Evolutionary conservation across 2,329 filamentous ascomycete genomes (phyloP), one percentile per base, ranked within the genome.

Genomic region (Fusarium sp.): DNA sequence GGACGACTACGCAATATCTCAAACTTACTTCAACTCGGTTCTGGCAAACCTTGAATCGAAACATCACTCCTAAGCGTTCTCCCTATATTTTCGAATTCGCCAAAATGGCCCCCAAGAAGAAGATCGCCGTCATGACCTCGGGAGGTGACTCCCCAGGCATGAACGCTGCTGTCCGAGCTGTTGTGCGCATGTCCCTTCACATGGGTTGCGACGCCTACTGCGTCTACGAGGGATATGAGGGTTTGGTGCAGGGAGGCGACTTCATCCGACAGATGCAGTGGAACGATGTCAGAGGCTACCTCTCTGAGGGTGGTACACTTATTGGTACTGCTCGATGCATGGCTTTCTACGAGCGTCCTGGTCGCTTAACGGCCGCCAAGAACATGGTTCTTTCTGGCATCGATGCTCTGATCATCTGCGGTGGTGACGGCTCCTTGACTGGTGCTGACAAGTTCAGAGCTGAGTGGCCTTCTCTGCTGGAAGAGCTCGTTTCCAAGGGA

Each of bases 281-380:
- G 96, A 90, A 97, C 74, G 95, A 98, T 81, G 96, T 99, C 64
- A 92, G 96, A 78, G 96, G 96, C 79, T 99, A 93, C 88, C 89
- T 98, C 61, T 96, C 94, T 38, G 95, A 97, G 81, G 96, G 96
- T 72, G 96, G 96, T 73, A 99, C 96, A 22, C 89, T 98, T 72
- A 98, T 99, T 80, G 96, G 96, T 71, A 98, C 96, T 45, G 96
- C 96, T 64, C 90, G 96, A 72, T 98, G 95, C 86, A 94, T 93
- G 90, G 91, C 90, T 64, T 99, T 99, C 85, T 96, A 93, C 84
- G 93, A 98, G 83, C 92, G 96, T 52, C 86, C 92, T 36, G 96
- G 96, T 24, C 92, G 96, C 74, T 84, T 98, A 69, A 89, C 87
- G 61, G 96, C 94, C 4, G 96, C 96, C 67, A 98, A 96, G 87